Evolutionary conservation across 2,329 filamentous ascomycete genomes (phyloP).

Genomic region (Paraconiothyrium brasiliense): DNA sequence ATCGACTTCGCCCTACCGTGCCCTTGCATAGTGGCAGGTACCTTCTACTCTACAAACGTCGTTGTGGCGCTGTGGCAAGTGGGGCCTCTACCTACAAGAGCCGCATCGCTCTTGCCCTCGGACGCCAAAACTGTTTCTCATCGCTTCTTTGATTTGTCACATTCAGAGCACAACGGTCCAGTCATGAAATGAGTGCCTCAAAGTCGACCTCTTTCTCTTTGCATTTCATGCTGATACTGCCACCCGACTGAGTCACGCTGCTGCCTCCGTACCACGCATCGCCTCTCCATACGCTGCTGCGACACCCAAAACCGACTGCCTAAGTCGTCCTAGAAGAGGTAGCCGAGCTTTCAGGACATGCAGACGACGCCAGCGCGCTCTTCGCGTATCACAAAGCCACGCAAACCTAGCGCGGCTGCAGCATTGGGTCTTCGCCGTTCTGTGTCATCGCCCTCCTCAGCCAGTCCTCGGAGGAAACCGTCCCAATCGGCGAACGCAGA

Average conservation of each 20-base stretch:
- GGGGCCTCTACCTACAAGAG: conserved; percentile 18
- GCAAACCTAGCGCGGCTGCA: conserved; percentile 34
- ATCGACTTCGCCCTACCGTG: not conserved
- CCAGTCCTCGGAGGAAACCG: conserved; percentile 48
- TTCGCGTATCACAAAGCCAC: conserved; percentile 41
- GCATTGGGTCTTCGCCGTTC: conserved; percentile 42
- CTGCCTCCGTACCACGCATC: not conserved
- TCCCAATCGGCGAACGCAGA: conserved; percentile 32
- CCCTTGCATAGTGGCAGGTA: conserved; percentile 4
- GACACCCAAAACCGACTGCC: not conserved
- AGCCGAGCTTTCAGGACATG: conserved; percentile 16
- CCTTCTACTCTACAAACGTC: conserved; percentile 16
- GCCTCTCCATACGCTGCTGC: not conserved
- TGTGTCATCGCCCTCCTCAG: conserved; percentile 50
- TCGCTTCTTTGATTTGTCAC: conserved; percentile 32
- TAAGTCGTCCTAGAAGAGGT: not conserved
- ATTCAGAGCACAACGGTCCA: conserved; percentile 27
- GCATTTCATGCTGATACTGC: conserved; percentile 8
- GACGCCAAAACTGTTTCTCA: conserved; percentile 22
- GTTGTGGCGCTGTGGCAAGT: conserved; percentile 29
- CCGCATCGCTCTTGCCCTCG: conserved; percentile 15
- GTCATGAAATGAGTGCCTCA: conserved; percentile 27
- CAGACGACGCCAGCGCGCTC: conserved; percentile 43
- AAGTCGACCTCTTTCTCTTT: not conserved
- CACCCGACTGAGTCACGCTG: conserved; percentile 19